These are phyloP conservation scores for Paecilomyces dactylethromorphus DNA, from an alignment of 2,329 filamentous ascomycete genomes.

Conservation along the genomic window DNA sequence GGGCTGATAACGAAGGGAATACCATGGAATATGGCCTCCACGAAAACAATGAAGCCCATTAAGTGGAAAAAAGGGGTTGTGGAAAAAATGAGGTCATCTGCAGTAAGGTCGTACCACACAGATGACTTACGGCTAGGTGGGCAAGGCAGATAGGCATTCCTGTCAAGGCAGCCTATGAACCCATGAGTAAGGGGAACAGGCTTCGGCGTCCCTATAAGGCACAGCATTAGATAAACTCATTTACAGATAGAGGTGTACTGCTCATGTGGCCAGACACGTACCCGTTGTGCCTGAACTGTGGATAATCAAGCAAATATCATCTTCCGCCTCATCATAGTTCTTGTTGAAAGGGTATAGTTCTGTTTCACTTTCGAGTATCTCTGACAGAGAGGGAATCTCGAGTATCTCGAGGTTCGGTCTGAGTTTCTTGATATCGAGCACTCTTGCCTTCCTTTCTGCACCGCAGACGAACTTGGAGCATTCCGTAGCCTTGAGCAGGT, in stretches of 20 bases:
- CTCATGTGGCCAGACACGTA: conserved; percentile 7
- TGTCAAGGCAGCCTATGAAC: conserved; percentile 13
- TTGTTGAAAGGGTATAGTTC: conserved; percentile 13
- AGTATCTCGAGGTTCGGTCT: conserved; percentile 3
- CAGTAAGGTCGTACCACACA: conserved; percentile 5
- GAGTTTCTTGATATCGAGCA: conserved; percentile 32
- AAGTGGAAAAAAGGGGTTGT: conserved; percentile 21
- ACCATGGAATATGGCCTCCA: conserved; percentile 12
- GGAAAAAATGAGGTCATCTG: conserved; percentile 9
- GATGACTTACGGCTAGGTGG: conserved; percentile 11
- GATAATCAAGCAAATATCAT: conserved; percentile 19
- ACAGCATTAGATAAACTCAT: conserved; percentile 23
- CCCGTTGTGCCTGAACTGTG: conserved; percentile 35
- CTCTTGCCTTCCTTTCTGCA: conserved; percentile 15
- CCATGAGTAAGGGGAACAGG: conserved; percentile 22
- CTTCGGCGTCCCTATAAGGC: conserved; percentile 20
- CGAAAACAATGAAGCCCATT: conserved; percentile 15
- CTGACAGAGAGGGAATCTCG: conserved; percentile 10
- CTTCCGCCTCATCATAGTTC: conserved; percentile 13
- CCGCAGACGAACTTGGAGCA: conserved; percentile 20
- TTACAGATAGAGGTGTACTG: neutral
- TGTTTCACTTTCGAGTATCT: conserved; percentile 6
- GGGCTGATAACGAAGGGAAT: conserved; percentile 14
- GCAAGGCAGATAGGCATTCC: conserved; percentile 2
- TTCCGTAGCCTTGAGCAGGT: conserved; percentile 10